phyloP scores from a whole-genome alignment of 169 alveolate species.

The Plasmodium billcollinsi region DNA sequence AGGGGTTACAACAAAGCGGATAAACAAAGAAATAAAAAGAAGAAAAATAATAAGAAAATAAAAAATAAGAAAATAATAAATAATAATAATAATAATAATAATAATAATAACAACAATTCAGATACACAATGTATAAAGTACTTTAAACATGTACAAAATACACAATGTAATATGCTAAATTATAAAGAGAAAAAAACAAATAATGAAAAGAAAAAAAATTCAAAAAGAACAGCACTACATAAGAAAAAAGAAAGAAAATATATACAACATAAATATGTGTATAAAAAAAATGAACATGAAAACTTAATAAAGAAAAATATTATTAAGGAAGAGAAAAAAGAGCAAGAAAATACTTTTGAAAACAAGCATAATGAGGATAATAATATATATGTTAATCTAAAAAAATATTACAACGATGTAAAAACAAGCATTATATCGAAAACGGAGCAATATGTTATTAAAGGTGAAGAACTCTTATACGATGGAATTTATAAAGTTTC shows the following conservation, averaged over 20 bases:
- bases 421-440: conserved; percentile 8
- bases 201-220: no score
- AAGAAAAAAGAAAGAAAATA: no score
- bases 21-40: no score
- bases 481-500: conserved; percentile 14
- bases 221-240: no score
- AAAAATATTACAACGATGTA: conserved; percentile 55
- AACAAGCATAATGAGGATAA: conserved; percentile 1
- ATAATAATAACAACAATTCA: no score
- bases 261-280: background rate
- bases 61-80: background rate
- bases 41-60: background rate
- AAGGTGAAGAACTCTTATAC: conserved; percentile 11
- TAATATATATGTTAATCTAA: conserved; percentile 25
- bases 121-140: no score
- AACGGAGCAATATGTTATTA: conserved; percentile 8
- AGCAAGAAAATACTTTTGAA: background rate
- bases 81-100: background rate
- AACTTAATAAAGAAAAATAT: conserved; percentile 1
- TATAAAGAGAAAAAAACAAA: no score
- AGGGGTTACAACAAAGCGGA: no score
- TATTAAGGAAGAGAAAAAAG: background rate
- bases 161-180: no score
- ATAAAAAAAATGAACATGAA: background rate
- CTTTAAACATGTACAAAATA: no score